Conservation (phyloP, 352 stramenopile genomes). For the Pythium angustatum region DNA sequence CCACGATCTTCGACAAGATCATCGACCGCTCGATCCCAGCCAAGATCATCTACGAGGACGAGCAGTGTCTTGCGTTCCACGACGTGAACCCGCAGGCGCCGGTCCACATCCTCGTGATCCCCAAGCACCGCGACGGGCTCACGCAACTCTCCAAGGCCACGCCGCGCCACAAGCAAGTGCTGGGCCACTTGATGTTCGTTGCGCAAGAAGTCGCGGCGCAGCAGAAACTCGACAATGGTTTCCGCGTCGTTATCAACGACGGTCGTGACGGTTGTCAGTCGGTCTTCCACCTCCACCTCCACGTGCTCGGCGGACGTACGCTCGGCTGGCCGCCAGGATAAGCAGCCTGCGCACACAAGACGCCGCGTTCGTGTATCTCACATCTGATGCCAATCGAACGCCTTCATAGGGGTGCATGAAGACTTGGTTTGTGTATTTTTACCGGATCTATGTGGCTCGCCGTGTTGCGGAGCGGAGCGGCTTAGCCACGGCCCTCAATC, state of each 20-base stretch:
- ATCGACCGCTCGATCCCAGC: slow-evolving; percentile 93
- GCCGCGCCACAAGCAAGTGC: slow-evolving; percentile 92
- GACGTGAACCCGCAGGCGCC: slow-evolving; percentile 96
- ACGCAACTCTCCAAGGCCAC: slow-evolving; percentile 89
- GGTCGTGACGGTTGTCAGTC: slow-evolving; percentile 92
- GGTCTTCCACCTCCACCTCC: slow-evolving; percentile 92
- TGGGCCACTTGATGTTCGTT: slow-evolving; percentile 93
- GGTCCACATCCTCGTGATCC: slow-evolving; percentile 97
- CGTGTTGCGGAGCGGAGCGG: too few relatives aligned
- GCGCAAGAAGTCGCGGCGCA: slow-evolving; percentile 93
- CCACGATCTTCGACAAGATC: slow-evolving; percentile 99
- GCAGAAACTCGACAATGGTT: slow-evolving; percentile 90
- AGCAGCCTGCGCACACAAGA: slow-evolving; percentile 6
- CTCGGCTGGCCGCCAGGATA: slow-evolving; percentile 94
- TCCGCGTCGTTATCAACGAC: slow-evolving; percentile 98
- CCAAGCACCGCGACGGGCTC: slow-evolving; percentile 93
- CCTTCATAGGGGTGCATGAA: too few relatives aligned
- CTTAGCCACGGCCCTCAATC: slow-evolving; percentile 45
- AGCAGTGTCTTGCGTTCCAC: slow-evolving; percentile 96
- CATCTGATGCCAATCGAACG: too few relatives aligned
- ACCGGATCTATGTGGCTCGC: too few relatives aligned
- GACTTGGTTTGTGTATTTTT: too few relatives aligned
- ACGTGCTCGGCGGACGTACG: slow-evolving; percentile 94
- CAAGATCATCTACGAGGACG: slow-evolving; percentile 96
- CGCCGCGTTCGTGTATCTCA: too few relatives aligned